phyloP scores from a whole-genome alignment of 495 filamentous ascomycete species.

The Cetradonia linearis region DNA sequence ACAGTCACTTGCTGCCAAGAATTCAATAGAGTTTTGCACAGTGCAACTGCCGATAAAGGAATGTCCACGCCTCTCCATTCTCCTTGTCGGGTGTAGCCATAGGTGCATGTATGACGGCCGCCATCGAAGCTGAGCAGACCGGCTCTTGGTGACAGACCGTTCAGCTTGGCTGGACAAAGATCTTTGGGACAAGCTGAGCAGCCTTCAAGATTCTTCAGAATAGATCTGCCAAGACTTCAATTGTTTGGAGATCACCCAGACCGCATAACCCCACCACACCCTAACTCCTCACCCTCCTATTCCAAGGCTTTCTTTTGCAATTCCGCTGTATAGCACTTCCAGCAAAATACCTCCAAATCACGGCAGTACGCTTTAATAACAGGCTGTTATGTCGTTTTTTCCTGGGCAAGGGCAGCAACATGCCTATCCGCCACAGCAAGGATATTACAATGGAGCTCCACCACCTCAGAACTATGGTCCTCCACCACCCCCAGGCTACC shows the following conservation, averaged over 20 bases:
- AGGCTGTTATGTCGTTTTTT: slow-evolving; percentile 41
- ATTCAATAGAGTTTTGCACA: no score
- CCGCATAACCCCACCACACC: neutral
- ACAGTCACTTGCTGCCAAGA: no score
- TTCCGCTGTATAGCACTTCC: neutral
- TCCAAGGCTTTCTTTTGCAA: neutral
- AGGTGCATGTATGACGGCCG: neutral
- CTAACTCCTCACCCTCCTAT: neutral
- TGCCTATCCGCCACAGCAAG: slow-evolving; percentile 42
- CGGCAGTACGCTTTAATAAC: neutral
- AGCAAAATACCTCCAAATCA: neutral
- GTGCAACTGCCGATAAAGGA: slow-evolving; percentile 1
- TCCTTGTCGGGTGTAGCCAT: neutral
- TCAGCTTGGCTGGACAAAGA: neutral
- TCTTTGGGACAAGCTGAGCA: neutral
- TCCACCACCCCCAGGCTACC: slow-evolving; percentile 18
- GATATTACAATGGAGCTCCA: slow-evolving; percentile 23
- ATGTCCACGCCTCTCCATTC: neutral
- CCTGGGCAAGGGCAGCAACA: slow-evolving; percentile 35
- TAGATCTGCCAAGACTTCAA: neutral
- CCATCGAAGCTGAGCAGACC: neutral
- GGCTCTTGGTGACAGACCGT: neutral
- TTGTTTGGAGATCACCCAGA: neutral
- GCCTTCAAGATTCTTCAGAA: neutral
- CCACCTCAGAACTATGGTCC: slow-evolving; percentile 23